Conservation (phyloP, 176 grass and related monocot genomes). For the Hyparrhenia diplandra region DNA sequence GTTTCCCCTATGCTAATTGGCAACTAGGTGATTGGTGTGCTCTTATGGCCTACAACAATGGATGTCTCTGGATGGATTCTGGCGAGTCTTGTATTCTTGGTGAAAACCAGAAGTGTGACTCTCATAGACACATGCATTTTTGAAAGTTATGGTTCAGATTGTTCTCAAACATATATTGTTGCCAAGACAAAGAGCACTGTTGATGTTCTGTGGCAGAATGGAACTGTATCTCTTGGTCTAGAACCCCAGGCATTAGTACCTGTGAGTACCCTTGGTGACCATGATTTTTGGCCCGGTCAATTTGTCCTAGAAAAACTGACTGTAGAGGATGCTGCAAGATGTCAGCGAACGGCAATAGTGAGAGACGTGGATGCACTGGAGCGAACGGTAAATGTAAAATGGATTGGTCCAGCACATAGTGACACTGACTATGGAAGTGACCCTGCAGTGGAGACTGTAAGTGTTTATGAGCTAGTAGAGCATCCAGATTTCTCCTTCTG, state of each 20-base stretch:
- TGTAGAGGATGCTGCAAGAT: conserved; percentile 30
- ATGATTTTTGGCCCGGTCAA: conserved; percentile 95
- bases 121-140: conserved; percentile 31
- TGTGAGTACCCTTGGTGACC: conserved; percentile 78
- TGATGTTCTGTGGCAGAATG: conserved; percentile 92
- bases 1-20: conserved; percentile 85
- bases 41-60: conserved; percentile 24
- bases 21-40: conserved; percentile 97
- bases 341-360: conserved; percentile 61
- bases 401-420: conserved; percentile 44
- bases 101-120: conserved; percentile 28
- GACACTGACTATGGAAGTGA: conserved; percentile 40
- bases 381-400: conserved; percentile 82
- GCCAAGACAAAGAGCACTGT: conserved; percentile 74
- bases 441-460: conserved; percentile 68
- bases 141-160: conserved; percentile 25
- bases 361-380: conserved; percentile 72
- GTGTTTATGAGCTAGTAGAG: conserved; percentile 93
- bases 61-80: conserved; percentile 30
- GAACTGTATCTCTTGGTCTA: conserved; percentile 61
- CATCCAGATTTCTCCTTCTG: conserved; percentile 84
- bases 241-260: conserved; percentile 61
- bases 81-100: conserved; percentile 22
- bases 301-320: conserved; percentile 72
- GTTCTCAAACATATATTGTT: conserved; percentile 62